These are phyloP conservation scores for Cylindrotheca closterium DNA, from an alignment of 108 stramenopile genomes.

Conservation along the genomic window DNA sequence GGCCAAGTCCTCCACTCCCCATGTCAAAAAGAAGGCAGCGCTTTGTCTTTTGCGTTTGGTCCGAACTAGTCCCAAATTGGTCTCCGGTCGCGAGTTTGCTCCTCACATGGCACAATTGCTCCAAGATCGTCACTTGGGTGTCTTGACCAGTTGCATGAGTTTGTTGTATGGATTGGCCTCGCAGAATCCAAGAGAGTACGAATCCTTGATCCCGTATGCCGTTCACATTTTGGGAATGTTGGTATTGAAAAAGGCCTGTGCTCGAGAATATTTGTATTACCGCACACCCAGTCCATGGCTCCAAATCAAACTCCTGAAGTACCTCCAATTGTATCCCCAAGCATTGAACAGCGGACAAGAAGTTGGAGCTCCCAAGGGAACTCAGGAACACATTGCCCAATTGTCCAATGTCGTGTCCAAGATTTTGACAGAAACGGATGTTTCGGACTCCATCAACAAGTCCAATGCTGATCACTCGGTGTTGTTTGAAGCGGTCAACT, in stretches of 20 bases:
- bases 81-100: conserved; percentile 86
- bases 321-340: conserved; percentile 91
- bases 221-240: conserved; percentile 89
- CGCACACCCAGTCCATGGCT: conserved; percentile 93
- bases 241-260: conserved; percentile 84
- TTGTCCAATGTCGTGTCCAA: conserved; percentile 83
- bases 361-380: conserved; percentile 36
- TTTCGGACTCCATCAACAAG: conserved; percentile 95
- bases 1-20: conserved; percentile 77
- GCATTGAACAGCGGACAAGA: conserved; percentile 51
- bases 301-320: conserved; percentile 93
- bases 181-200: conserved; percentile 75
- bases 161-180: conserved; percentile 85
- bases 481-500: conserved; percentile 94
- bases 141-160: conserved; percentile 87
- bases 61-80: conserved; percentile 83
- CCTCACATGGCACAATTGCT: conserved; percentile 81
- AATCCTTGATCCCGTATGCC: conserved; percentile 87
- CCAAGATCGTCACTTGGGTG: conserved; percentile 92
- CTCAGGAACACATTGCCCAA: conserved; percentile 67
- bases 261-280: conserved; percentile 94
- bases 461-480: conserved; percentile 97
- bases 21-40: conserved; percentile 95
- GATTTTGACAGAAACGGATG: conserved; percentile 89
- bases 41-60: conserved; percentile 90